Percentiles rank a stretch among this genome's conserved stretches.
Conservation (phyloP, 2,329 filamentous ascomycete genomes). For the Fusarium metavorans region DNA sequence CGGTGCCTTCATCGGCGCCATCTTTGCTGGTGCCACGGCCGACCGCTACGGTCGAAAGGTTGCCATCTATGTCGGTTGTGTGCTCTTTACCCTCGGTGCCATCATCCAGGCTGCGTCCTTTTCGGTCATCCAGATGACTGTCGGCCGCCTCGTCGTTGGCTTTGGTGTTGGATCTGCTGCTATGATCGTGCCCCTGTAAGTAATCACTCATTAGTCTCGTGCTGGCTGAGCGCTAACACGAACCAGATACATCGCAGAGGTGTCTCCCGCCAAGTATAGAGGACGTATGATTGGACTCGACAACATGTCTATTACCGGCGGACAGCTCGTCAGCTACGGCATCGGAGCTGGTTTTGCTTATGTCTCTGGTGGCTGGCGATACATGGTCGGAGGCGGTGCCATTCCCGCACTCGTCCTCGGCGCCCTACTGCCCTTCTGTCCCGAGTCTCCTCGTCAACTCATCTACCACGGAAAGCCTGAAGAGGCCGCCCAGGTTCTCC, state of each 20-base stretch:
- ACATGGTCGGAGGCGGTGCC: slow-evolving; percentile 61
- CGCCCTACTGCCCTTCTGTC: slow-evolving; percentile 58
- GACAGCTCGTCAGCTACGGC: slow-evolving; percentile 56
- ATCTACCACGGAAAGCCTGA: slow-evolving; percentile 56
- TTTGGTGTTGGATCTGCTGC: slow-evolving; percentile 61
- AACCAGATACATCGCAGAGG: slow-evolving; percentile 59
- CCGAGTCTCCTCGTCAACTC: slow-evolving; percentile 61
- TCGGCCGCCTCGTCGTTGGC: slow-evolving; percentile 58
- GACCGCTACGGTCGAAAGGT: slow-evolving; percentile 44
- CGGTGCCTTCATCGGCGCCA: slow-evolving; percentile 44
- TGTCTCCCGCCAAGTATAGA: slow-evolving; percentile 61
- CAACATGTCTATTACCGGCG: slow-evolving; percentile 59
- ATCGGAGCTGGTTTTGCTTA: slow-evolving; percentile 55
- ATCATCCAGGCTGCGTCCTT: slow-evolving; percentile 45
- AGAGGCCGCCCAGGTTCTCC: slow-evolving; percentile 53
- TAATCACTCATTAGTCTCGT: not conserved
- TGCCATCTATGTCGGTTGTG: slow-evolving; percentile 45
- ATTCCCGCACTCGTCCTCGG: slow-evolving; percentile 59
- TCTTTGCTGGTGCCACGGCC: slow-evolving; percentile 43
- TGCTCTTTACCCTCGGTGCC: slow-evolving; percentile 42
- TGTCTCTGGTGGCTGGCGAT: slow-evolving; percentile 60
- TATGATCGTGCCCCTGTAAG: slow-evolving; percentile 56
- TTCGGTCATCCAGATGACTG: slow-evolving; percentile 44
- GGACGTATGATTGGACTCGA: slow-evolving; percentile 62
- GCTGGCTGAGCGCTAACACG: slow-evolving; percentile 6